Base-by-base conservation (phyloP, 2,329 filamentous ascomycete genomes). In the Trichoderma simmonsii region DNA sequence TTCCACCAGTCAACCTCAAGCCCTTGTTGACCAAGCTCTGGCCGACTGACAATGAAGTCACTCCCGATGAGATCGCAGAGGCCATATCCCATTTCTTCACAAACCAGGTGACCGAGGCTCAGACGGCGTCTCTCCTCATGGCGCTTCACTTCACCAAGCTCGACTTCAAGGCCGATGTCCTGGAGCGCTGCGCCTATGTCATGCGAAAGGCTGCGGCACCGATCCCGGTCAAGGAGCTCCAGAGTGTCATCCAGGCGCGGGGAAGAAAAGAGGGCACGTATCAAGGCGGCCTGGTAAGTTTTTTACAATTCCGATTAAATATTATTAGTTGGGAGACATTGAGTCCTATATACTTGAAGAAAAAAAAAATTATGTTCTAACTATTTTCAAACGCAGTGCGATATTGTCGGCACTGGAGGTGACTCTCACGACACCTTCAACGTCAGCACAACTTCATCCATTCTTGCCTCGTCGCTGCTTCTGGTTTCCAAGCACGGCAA, bases 351-450 rank as follows among this genome's bases (percentile, higher is more conserved):
- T 34, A 21, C 18, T n/a, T 18, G 36, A 18, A 8, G 8, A 8
- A 18, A 9, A 43, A 0, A 60, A 32, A 5, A 21, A 28, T 30
- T 9, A 12, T 57, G 26, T 59, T 56, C n/a, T 51, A 51, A 62
- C 28, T 26, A 39, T 32, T 28, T 28, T 8, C 28, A 9, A 26
- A 24, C 32, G 18, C 73, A 90, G 85, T 90, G 95, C 80, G 96
- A 99, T 81, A 98, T 99, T 80, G 96, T 99, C 72, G 96, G 96
- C 76, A 99, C 96, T 8, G 96, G 96, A 75, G 96, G 96, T 79
- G 96, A 99, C 84, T 92, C 92, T 24, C 95, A 98, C 86, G 94
- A 97, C 82, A 99, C 96, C 39, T 99, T 97, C 89, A 99, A 99
- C 82, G 95, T 99, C 80, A 96, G 92, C 77, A 99, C 96, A 5